Base-by-base conservation (phyloP, 257 asterid species). In the Capsicum baccatum region DNA sequence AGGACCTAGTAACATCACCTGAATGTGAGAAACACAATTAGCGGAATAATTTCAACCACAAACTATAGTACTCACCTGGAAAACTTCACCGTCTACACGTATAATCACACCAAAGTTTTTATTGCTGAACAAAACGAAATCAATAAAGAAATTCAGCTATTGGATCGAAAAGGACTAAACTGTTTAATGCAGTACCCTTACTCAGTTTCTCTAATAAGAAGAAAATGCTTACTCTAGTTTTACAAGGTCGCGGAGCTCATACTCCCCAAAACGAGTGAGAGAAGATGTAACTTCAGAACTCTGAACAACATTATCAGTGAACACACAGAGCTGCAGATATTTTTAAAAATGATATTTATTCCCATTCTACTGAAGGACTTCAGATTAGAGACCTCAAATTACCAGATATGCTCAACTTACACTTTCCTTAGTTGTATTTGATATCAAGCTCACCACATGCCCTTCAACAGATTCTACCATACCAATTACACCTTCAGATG, bases 261-360 rank as follows among this genome's bases (percentile, higher is more conserved):
- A 93, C 39, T 96, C 97, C 66, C 99, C 99, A 50, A 93, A 90
- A 73, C 94, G 88, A 55, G 98, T 93, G 64, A 94, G 81, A 50
- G 98, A 98, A 17, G 99, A 92, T 8, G 98, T 96, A 19, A 93
- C 98, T 89, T 96, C 99, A 86, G 99, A 94, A 89, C 99, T 96
- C 84, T 92, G 97, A 54, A 93, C 98, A 84, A 96, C 93, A 89
- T 94, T 92, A 85, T 94, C 99, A 63, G 98, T 98, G 86, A 96
- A 96, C 54, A 94, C 98, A 55, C 98, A 94, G 62, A 96, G 92
- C 98, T 96, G 87, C 59, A 82, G 44, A 44, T 35, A 63, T 67
- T 39, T 39, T 39, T 6, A 21, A 19, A 79, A 15, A 59, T 44
- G 48, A 6, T 44, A 44, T 44, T 6, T 44, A 56, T 7, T 14